Base-by-base conservation (phyloP, 495 filamentous ascomycete genomes). In the Neurospora sp. region DNA sequence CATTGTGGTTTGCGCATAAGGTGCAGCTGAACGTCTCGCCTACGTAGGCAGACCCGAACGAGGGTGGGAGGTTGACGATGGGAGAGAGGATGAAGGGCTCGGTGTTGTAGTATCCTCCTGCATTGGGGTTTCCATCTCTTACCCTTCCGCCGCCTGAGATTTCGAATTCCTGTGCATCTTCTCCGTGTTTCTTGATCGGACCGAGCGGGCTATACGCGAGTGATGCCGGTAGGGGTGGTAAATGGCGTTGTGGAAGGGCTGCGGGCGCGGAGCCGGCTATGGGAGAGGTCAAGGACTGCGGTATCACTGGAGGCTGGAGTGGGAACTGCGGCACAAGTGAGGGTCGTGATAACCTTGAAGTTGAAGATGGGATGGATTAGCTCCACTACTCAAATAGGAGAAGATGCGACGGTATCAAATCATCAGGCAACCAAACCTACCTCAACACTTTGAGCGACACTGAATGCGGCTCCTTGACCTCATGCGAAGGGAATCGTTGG, bases 11-110 rank as follows among this genome's bases (percentile, higher is more conserved):
- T 10, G 92, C 94, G 83, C 94, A 97, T 31, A 99, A 88, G 2
- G 94, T 96, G 83, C 96, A 99, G 70, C 89, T 89, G 81, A 99
- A 99, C 2, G 92, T 94, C 84, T 98, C 94, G 73, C 96, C 96
- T 54, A 98, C 94, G 75, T 98, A 98, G 70, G 94, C 94, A 11
- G 92, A 93, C 71, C 94, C 96, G 80, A 99, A 98, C 5, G 93
- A 89, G 1, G 94, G 92, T 7, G 96, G 96, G 4, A 98, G 89
- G n/a, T 92, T 97, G 75, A 98, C 87, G 70, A 90, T 89, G 0
- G 87, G 85, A 14, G 81, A 82, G 69, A 88, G 79, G 70, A 85
- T 79, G 79, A 87, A 87, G 4, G 85, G 83, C 59, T 80, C 75
- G 0, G 85, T 81, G 76, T 86, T 85, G 1, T 82, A 79, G 66